Percentiles rank a stretch among this genome's conserved stretches.
Conservation (phyloP, 805 yeast genomes). For the Nakazawaea ambrosiae region DNA sequence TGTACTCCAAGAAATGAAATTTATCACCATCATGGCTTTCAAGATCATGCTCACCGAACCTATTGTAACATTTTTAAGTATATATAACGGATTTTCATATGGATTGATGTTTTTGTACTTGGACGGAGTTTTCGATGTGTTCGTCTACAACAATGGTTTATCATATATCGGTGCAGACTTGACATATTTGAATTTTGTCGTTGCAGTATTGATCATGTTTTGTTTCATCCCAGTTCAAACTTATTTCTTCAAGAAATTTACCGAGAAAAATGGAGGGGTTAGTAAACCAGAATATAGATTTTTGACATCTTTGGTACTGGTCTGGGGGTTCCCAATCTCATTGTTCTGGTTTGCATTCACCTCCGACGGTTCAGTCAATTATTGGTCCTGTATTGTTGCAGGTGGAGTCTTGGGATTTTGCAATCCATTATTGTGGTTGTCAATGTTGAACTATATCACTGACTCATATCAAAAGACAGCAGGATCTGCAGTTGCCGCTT, state of each 20-base stretch:
- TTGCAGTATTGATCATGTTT: constrained; percentile 24
- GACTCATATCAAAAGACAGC: constrained; percentile 26
- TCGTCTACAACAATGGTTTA: constrained; percentile 25
- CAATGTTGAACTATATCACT: constrained; percentile 27
- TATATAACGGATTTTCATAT: constrained; percentile 28
- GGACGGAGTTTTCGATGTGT: constrained; percentile 29
- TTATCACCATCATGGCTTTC: constrained; percentile 24
- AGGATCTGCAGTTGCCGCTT: constrained; percentile 29
- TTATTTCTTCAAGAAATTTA: constrained; percentile 21
- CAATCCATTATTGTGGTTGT: constrained; percentile 28
- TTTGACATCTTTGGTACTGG: constrained; percentile 22
- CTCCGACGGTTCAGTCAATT: constrained; percentile 22
- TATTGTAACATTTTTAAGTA: constrained; percentile 25
- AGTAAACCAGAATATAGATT: constrained; percentile 30
- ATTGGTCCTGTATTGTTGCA: constrained; percentile 29
- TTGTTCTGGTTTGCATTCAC: constrained; percentile 29
- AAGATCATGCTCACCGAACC: constrained; percentile 29
- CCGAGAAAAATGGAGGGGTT: constrained; percentile 24
- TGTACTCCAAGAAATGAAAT: constrained; percentile 20
- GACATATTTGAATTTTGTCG: constrained; percentile 27
- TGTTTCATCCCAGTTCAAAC: constrained; percentile 25
- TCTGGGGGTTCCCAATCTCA: constrained; percentile 30
- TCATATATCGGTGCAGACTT: constrained; percentile 25
- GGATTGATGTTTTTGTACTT: constrained; percentile 27
- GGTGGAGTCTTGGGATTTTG: constrained; percentile 24